Conservation (phyloP, 2,329 filamentous ascomycete genomes). For the Botrytis byssoidea region DNA sequence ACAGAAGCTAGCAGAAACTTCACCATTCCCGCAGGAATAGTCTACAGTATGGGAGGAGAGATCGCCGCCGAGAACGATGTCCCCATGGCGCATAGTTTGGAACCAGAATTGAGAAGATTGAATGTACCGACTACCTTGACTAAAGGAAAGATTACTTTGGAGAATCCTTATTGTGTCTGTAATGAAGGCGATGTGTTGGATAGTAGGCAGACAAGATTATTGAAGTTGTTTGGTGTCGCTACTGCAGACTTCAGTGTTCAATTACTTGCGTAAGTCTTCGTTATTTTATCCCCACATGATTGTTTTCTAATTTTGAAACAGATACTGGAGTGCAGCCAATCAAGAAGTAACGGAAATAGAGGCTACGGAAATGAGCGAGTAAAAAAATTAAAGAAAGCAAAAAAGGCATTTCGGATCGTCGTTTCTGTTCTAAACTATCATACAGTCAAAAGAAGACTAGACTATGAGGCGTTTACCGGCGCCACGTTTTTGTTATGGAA, state of each 20-base stretch:
- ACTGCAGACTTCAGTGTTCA: conserved; percentile 87
- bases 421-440: conserved; percentile 31
- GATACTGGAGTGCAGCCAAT: conserved; percentile 61
- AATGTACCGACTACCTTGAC: conserved; percentile 87
- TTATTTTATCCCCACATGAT: background rate
- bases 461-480: conserved; percentile 38
- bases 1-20: conserved; percentile 72
- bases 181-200: conserved; percentile 82
- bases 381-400: conserved; percentile 29
- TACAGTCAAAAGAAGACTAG: conserved; percentile 35
- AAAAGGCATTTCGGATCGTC: conserved; percentile 20
- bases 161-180: conserved; percentile 60
- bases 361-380: conserved; percentile 44
- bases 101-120: conserved; percentile 85
- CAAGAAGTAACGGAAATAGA: conserved; percentile 59
- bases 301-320: conserved; percentile 36
- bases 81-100: conserved; percentile 80
- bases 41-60: conserved; percentile 79
- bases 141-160: conserved; percentile 79
- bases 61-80: conserved; percentile 79
- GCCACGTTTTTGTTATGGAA: conserved; percentile 33
- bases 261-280: conserved; percentile 64
- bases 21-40: conserved; percentile 76
- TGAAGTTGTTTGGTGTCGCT: conserved; percentile 91
- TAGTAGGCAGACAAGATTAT: conserved; percentile 84